Conservation (phyloP, 2,329 filamentous ascomycete genomes). For the Pyricularia pennisetigena region DNA sequence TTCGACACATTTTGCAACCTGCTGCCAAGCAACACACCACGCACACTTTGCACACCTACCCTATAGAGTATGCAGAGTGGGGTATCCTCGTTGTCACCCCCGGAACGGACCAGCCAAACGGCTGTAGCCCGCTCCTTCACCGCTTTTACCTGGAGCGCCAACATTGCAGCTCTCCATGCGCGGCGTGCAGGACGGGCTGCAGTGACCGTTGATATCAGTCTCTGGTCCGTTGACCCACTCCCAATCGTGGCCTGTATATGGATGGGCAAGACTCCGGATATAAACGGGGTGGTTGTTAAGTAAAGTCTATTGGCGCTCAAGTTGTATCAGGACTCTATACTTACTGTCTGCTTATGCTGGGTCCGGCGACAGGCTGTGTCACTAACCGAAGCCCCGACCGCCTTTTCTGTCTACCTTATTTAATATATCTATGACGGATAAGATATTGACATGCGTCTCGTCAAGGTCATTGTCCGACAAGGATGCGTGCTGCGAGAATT, state of each 20-base stretch:
- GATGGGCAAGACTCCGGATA: neutral
- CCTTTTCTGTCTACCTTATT: neutral
- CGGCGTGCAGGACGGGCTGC: neutral
- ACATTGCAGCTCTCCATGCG: neutral
- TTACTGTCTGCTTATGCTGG: neutral
- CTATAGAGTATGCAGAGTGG: neutral
- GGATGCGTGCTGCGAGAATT: neutral
- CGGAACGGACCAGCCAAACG: conserved; percentile 3
- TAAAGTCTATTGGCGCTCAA: neutral
- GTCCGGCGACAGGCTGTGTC: neutral
- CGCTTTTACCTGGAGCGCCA: neutral
- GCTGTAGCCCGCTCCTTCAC: conserved; percentile 2
- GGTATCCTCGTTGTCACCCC: neutral
- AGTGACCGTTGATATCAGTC: neutral
- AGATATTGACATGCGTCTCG: neutral
- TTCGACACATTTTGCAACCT: neutral
- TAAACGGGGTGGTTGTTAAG: neutral
- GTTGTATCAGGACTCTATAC: neutral
- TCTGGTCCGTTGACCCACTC: neutral
- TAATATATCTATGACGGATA: neutral
- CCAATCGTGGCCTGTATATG: neutral
- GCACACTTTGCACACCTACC: neutral
- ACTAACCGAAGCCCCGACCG: neutral
- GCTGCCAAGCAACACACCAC: neutral
- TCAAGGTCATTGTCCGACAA: neutral